Evolutionary conservation across 78 protist genomes (phyloP).

Genomic region (Protostelium mycophagum): DNA sequence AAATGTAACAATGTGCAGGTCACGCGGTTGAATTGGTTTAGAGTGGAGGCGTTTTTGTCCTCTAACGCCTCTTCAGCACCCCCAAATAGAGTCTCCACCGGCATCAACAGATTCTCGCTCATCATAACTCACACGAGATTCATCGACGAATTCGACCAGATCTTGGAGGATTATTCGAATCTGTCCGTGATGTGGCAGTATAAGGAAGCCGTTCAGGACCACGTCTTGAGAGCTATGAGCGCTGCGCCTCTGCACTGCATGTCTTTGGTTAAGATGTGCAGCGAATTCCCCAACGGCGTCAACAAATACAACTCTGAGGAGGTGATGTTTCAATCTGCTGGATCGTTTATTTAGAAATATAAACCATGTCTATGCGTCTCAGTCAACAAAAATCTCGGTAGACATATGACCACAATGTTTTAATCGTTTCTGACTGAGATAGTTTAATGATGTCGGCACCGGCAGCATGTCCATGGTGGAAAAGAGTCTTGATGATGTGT

Average conservation of each 20-base stretch:
- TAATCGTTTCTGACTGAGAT: too few relatives aligned
- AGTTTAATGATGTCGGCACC: slow-evolving; percentile 21
- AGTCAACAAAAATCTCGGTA: too few relatives aligned
- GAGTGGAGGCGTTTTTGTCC: slow-evolving; percentile 35
- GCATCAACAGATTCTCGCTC: slow-evolving; percentile 25
- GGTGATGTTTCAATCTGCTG: slow-evolving; percentile 8
- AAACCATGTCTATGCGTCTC: too few relatives aligned
- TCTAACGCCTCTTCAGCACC: slow-evolving; percentile 22
- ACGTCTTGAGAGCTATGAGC: slow-evolving; percentile 8
- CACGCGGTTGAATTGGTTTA: slow-evolving; percentile 39
- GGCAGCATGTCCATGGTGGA: slow-evolving; percentile 34
- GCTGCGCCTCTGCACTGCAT: slow-evolving; percentile 52
- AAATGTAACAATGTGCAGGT: too few relatives aligned
- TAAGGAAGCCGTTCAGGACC: slow-evolving; percentile 23
- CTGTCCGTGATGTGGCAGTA: slow-evolving; percentile 34
- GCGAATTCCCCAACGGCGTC: slow-evolving; percentile 35
- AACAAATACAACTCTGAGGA: slow-evolving; percentile 46
- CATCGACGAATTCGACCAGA: slow-evolving; percentile 49
- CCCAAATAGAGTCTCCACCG: slow-evolving; percentile 16
- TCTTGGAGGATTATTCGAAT: slow-evolving; percentile 30
- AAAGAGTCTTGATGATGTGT: slow-evolving; percentile 15
- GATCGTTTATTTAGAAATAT: background rate
- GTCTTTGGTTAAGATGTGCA: slow-evolving; percentile 20
- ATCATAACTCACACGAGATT: slow-evolving; percentile 38
- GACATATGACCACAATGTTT: too few relatives aligned